Conservation (phyloP, 2,329 filamentous ascomycete genomes). For the Sporothrix curviconia region DNA sequence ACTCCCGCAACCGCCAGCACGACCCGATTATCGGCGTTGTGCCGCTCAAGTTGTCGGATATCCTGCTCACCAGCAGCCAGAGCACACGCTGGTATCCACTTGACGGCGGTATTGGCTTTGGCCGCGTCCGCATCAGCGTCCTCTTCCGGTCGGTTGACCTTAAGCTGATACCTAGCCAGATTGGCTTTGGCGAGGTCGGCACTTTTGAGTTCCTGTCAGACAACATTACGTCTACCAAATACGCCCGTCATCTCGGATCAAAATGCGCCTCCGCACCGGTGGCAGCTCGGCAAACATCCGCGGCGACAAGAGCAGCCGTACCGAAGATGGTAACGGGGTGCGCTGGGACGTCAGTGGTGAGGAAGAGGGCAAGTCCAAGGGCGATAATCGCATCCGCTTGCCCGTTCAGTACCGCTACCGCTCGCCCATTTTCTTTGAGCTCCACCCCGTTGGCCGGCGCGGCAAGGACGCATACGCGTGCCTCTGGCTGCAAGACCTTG, state of each 20-base stretch:
- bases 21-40: conserved; percentile 92
- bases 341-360: conserved; percentile 39
- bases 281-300: conserved; percentile 69
- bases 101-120: conserved; percentile 88
- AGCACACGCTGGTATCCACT: conserved; percentile 91
- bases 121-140: conserved; percentile 78
- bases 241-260: conserved; percentile 60
- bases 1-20: conserved; percentile 82
- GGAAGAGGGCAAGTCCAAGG: conserved; percentile 27
- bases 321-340: conserved; percentile 47
- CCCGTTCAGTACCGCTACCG: conserved; percentile 88
- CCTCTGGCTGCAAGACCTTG: conserved; percentile 79
- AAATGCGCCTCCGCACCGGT: conserved; percentile 74
- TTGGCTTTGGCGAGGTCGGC: conserved; percentile 85
- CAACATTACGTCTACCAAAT: conserved; percentile 58
- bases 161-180: conserved; percentile 71
- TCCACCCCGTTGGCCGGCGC: conserved; percentile 64
- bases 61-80: conserved; percentile 83
- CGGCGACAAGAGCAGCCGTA: conserved; percentile 53
- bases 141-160: conserved; percentile 88
- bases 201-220: conserved; percentile 82
- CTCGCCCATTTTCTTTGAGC: conserved; percentile 83
- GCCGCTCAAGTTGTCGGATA: conserved; percentile 76
- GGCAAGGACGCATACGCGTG: conserved; percentile 68
- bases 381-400: conserved; percentile 52